phyloP scores from a whole-genome alignment of 495 filamentous ascomycete species.

The Bryoglossum gracile region DNA sequence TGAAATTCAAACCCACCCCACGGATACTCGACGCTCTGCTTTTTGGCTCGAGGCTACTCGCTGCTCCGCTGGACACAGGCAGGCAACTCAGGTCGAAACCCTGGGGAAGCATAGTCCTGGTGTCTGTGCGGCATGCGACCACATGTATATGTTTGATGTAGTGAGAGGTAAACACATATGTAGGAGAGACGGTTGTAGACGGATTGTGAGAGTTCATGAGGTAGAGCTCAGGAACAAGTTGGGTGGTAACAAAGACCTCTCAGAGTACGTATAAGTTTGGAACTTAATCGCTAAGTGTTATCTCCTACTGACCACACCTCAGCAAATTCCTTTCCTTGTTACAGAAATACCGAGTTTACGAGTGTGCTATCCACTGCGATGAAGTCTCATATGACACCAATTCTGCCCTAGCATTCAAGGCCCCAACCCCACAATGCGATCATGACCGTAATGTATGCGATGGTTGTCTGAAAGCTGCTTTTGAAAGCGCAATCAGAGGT shows the following conservation, averaged over 20 bases:
- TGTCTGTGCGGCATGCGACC: conserved; percentile 8
- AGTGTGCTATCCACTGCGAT: conserved; percentile 10
- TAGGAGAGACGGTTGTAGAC: conserved; percentile 2
- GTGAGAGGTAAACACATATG: conserved; percentile 9
- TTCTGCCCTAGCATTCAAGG: neutral
- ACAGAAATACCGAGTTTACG: neutral
- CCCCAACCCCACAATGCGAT: conserved; percentile 6
- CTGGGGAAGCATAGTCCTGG: neutral
- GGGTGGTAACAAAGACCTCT: neutral
- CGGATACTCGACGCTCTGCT: neutral
- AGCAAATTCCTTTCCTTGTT: conserved; percentile 1
- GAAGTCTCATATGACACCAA: neutral
- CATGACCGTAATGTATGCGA: conserved; percentile 17
- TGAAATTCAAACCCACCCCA: too few species aligned
- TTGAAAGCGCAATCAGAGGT: conserved; percentile 5
- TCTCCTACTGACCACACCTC: too few species aligned
- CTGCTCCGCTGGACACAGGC: conserved; percentile 5
- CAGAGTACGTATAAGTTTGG: conserved; percentile 6
- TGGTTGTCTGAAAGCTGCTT: neutral
- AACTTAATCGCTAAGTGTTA: too few species aligned
- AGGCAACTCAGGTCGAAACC: neutral
- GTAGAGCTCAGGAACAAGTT: neutral
- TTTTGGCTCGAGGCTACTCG: conserved; percentile 3
- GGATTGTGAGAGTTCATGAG: conserved; percentile 4
- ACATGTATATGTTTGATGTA: conserved; percentile 8